Evolutionary conservation across 2,329 filamentous ascomycete species (phyloP).

Genomic region (Microdochium nivale): DNA sequence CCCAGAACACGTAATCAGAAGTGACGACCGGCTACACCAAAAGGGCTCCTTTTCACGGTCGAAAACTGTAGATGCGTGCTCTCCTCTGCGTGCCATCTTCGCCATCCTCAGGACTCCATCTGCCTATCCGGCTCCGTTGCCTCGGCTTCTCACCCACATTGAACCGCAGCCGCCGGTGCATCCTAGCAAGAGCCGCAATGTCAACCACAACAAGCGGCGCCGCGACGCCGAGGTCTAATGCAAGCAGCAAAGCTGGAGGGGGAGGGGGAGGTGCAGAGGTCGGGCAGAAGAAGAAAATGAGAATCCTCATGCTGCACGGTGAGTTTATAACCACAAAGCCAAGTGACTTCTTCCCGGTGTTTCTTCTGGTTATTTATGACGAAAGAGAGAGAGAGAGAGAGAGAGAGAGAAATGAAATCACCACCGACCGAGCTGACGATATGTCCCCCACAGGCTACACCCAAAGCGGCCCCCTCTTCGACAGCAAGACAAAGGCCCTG

Average conservation of each 20-base stretch:
- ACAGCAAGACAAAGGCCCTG: conserved; percentile 78
- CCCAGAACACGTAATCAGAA: no score
- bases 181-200: conserved; percentile 16
- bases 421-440: no score
- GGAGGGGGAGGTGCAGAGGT: no score
- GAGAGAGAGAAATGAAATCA: no score
- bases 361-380: no score
- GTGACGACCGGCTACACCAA: no score
- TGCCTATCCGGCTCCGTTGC: background rate
- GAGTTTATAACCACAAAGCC: no score
- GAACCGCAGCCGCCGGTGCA: no score
- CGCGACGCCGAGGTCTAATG: conserved; percentile 3
- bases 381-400: no score
- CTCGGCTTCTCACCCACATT: background rate
- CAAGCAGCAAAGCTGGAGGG: conserved; percentile 16
- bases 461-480: conserved; percentile 80
- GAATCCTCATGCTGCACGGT: conserved; percentile 74
- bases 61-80: background rate
- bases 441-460: conserved; percentile 78
- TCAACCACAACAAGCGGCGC: conserved; percentile 11
- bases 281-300: conserved; percentile 41
- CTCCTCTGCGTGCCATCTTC: background rate
- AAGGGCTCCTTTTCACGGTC: no score
- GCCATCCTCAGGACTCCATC: background rate
- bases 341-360: no score